Evolutionary conservation across 257 asterid species (phyloP).

Genomic region (Solanum sparsipilum): DNA sequence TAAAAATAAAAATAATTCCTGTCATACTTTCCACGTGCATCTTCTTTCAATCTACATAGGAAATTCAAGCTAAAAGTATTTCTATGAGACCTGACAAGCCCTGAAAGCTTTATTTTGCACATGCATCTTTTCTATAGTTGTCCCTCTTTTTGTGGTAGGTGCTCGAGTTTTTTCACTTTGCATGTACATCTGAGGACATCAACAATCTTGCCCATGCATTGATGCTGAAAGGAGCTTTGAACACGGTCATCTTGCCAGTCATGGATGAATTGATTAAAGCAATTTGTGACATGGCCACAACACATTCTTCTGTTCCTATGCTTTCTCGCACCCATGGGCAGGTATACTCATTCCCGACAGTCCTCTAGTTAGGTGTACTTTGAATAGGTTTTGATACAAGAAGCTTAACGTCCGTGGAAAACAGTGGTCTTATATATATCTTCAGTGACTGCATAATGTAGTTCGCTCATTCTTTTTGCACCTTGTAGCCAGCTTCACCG

Average conservation of each 20-base stretch:
- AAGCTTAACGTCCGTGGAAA: not conserved
- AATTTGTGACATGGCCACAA: constrained; percentile 23
- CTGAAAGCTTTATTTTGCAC: not conserved
- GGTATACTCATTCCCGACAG: constrained; percentile 4
- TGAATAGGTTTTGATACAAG: not conserved
- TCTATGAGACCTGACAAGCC: not conserved
- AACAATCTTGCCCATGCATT: constrained; percentile 46
- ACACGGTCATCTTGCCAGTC: constrained; percentile 19
- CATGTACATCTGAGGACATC: constrained; percentile 50
- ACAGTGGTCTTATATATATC: not conserved
- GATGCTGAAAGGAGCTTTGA: constrained; percentile 34
- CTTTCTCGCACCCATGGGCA: constrained; percentile 57
- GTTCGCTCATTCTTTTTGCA: not conserved
- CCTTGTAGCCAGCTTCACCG: constrained; percentile 44
- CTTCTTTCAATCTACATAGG: not conserved
- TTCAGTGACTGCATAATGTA: not conserved
- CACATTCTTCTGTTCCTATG: constrained; percentile 27
- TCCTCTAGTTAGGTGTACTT: not conserved
- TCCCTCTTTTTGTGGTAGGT: constrained; percentile 14
- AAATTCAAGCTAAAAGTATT: not conserved
- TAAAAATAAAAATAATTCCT: not conserved
- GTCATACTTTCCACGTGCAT: not conserved
- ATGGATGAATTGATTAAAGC: constrained; percentile 32
- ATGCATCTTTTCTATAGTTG: not conserved
- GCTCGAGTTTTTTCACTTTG: constrained; percentile 45